Conservation (phyloP, 306 rosid genomes). For the Lathyrus sativus region DNA sequence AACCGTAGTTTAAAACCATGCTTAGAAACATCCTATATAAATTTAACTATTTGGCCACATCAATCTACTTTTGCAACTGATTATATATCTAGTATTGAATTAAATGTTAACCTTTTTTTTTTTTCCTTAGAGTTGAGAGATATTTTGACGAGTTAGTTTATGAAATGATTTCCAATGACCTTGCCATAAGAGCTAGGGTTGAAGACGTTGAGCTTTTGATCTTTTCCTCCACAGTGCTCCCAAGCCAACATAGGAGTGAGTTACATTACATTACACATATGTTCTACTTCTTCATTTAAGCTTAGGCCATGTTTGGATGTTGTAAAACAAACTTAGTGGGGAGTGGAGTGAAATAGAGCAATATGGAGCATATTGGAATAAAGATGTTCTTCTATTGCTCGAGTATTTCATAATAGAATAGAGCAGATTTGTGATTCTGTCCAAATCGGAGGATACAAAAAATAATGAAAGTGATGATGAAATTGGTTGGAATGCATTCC, state of each 20-base stretch:
- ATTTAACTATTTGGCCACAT: not conserved
- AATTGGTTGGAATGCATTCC: too few relatives aligned
- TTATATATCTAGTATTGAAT: not conserved
- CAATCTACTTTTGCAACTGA: not conserved
- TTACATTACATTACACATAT: not conserved
- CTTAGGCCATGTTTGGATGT: too few relatives aligned
- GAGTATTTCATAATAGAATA: too few relatives aligned
- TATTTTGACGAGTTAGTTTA: conserved; percentile 47
- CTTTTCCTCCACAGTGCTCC: conserved; percentile 63
- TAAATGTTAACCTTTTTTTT: not conserved
- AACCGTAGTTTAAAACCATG: too few relatives aligned
- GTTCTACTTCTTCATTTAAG: not conserved
- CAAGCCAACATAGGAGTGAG: conserved; percentile 57
- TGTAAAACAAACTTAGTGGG: too few relatives aligned
- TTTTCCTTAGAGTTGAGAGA: conserved; percentile 49
- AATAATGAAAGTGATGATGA: too few relatives aligned
- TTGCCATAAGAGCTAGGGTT: conserved; percentile 54
- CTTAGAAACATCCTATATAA: not conserved
- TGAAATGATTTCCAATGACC: conserved; percentile 53
- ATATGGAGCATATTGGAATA: too few relatives aligned
- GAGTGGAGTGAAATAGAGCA: too few relatives aligned
- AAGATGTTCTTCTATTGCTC: too few relatives aligned
- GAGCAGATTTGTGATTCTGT: too few relatives aligned
- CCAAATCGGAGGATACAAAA: too few relatives aligned
- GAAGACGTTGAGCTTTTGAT: conserved; percentile 65